A percentile compares a stretch with the other conserved stretches of the same genome.
Conservation (phyloP, 768 basidiomycete genomes). For the Hericium alpestre region DNA sequence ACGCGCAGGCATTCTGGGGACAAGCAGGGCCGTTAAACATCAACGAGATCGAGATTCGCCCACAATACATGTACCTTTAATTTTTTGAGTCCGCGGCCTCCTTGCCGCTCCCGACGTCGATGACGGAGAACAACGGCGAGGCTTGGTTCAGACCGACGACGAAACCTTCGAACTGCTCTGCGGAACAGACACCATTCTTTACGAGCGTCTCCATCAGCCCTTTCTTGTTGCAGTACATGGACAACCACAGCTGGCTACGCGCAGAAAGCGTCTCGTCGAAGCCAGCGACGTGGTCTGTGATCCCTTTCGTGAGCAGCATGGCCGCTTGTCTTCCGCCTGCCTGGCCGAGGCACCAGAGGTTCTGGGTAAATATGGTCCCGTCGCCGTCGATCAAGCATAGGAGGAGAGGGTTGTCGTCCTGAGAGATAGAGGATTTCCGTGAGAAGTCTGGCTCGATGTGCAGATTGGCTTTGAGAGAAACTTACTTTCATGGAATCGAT, state of each 20-base stretch:
- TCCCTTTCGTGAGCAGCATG: conserved; percentile 24
- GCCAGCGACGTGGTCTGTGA: conserved; percentile 23
- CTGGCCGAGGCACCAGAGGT: conserved; percentile 22
- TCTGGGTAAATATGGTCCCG: conserved; percentile 28
- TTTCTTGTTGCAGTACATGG: conserved; percentile 27
- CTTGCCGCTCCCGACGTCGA: conserved; percentile 33
- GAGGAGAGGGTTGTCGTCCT: conserved; percentile 32
- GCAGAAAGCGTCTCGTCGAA: conserved; percentile 16
- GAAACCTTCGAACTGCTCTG: conserved; percentile 27
- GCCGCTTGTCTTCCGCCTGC: conserved; percentile 28
- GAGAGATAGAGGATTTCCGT: not conserved
- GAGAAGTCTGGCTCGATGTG: not conserved
- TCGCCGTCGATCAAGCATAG: conserved; percentile 31
- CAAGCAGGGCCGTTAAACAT: not conserved
- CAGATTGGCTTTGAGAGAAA: not conserved
- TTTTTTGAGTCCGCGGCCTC: conserved; percentile 33
- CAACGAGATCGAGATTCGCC: not conserved
- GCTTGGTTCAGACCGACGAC: conserved; percentile 30
- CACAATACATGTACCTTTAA: conserved; percentile 21
- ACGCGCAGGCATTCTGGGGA: conserved; percentile 39
- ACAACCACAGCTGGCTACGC: conserved; percentile 26
- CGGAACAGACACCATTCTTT: conserved; percentile 20
- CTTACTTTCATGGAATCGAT: conserved; percentile 24
- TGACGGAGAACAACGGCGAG: conserved; percentile 29
- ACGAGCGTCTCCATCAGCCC: conserved; percentile 24